Evolutionary conservation across 495 filamentous ascomycete genomes (phyloP).

Genomic region (Annulohypoxylon nitens): DNA sequence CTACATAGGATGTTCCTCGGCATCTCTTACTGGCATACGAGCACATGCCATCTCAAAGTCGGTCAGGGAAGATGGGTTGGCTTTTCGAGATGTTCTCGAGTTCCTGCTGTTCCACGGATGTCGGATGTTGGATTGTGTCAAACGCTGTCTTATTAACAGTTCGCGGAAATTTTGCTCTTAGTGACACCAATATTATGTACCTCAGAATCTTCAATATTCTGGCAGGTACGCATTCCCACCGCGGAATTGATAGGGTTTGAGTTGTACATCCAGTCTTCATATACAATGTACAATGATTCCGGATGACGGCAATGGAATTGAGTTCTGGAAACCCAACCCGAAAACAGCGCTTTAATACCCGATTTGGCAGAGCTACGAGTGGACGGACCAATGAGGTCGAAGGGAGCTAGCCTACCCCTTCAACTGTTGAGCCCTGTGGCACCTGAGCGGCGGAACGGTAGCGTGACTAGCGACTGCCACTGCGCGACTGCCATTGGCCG

Average conservation of each 20-base stretch:
- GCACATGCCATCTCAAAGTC: conserved; percentile 20
- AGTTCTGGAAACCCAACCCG: conserved; percentile 25
- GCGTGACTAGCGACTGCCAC: conserved; percentile 14
- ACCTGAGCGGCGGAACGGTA: conserved; percentile 16
- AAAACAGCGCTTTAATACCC: conserved; percentile 35
- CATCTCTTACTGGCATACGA: conserved; percentile 22
- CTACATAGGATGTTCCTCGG: conserved; percentile 23
- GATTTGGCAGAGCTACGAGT: conserved; percentile 33
- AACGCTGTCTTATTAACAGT: conserved; percentile 29
- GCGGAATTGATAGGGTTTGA: background rate
- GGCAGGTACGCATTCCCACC: background rate
- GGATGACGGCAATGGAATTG: conserved; percentile 13
- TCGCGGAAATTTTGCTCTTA: conserved; percentile 23
- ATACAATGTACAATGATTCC: background rate
- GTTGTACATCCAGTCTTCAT: background rate
- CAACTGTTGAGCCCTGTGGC: conserved; percentile 47
- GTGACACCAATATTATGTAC: conserved; percentile 15
- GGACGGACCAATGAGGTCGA: conserved; percentile 28
- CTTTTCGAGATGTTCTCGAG: background rate
- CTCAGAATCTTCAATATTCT: background rate
- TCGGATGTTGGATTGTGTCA: conserved; percentile 5
- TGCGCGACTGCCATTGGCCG: conserved; percentile 10
- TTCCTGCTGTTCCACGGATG: background rate
- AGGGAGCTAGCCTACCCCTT: conserved; percentile 22
- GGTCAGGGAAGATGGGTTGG: background rate